Conservation (phyloP, 345 rosid genomes). For the Citrus glauca region DNA sequence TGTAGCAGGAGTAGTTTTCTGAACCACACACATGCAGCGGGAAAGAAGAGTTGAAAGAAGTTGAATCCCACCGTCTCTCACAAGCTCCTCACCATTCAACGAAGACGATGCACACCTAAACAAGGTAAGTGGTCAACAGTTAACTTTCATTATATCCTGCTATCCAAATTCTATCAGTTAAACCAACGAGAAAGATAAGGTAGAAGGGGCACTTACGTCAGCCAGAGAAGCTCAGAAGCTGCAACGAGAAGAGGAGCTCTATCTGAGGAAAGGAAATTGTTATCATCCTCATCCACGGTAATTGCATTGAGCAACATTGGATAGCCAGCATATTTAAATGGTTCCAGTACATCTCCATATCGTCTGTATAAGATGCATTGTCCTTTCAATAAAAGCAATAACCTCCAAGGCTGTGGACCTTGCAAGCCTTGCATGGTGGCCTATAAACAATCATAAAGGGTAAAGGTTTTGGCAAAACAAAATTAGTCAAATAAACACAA, state of each 20-base stretch:
- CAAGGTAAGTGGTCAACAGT: slow-evolving; percentile 7
- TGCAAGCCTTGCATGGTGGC: slow-evolving; percentile 99
- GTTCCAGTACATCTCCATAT: slow-evolving; percentile 78
- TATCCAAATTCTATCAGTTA: slow-evolving; percentile 6
- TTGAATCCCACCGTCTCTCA: slow-evolving; percentile 91
- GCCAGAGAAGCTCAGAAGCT: slow-evolving; percentile 95
- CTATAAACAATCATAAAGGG: slow-evolving; percentile 35
- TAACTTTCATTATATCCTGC: slow-evolving; percentile 5
- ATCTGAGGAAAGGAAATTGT: slow-evolving; percentile 85
- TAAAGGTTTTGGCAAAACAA: neutral
- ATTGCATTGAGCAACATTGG: slow-evolving; percentile 95
- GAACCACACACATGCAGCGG: slow-evolving; percentile 94
- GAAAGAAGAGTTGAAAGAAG: slow-evolving; percentile 86
- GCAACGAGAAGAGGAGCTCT: slow-evolving; percentile 96
- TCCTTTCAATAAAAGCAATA: slow-evolving; percentile 90
- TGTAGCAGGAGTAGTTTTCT: slow-evolving; percentile 84
- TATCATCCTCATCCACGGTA: slow-evolving; percentile 86
- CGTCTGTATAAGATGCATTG: slow-evolving; percentile 94
- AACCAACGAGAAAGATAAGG: slow-evolving; percentile 5
- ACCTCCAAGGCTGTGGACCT: slow-evolving; percentile 99
- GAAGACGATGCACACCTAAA: slow-evolving; percentile 93
- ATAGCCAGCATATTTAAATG: slow-evolving; percentile 99
- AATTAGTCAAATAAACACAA: neutral
- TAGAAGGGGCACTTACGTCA: slow-evolving; percentile 53
- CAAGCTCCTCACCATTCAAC: slow-evolving; percentile 97